A percentile compares a stretch with the other conserved stretches of the same genome.
These are phyloP conservation scores for Nyssa sinensis DNA, from an alignment of 148 eudicot genomes.

Conservation along the genomic window DNA sequence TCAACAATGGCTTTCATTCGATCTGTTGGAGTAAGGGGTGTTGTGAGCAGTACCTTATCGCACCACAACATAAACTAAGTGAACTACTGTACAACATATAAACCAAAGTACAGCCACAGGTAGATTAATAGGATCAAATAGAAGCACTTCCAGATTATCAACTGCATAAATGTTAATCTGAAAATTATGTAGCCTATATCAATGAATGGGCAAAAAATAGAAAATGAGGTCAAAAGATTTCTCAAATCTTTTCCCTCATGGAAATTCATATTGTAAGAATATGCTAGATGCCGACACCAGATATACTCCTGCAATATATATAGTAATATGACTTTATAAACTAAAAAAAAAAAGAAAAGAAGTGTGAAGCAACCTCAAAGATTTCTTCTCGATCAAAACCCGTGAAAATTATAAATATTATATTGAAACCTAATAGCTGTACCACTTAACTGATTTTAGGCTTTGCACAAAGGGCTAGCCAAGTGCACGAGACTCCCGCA, in stretches of 20 bases:
- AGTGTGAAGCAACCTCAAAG: neutral
- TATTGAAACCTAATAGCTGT: neutral
- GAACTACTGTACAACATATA: neutral
- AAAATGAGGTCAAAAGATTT: no score
- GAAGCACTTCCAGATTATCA: neutral
- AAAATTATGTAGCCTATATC: neutral
- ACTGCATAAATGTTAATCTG: neutral
- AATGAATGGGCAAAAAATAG: neutral
- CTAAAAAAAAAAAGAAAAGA: no score
- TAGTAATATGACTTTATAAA: neutral
- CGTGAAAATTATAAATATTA: neutral
- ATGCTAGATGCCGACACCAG: neutral
- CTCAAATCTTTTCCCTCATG: neutral
- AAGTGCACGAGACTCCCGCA: no score
- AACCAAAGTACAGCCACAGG: neutral
- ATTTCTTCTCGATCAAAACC: neutral
- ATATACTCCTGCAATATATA: neutral
- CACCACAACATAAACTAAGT: slow-evolving; percentile 13
- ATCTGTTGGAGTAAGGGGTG: slow-evolving; percentile 82
- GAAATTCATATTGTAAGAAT: neutral
- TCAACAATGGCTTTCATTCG: slow-evolving; percentile 90
- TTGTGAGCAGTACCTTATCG: slow-evolving; percentile 77
- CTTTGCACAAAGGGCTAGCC: neutral
- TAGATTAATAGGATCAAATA: slow-evolving; percentile 5
- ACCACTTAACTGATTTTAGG: neutral